These are phyloP conservation scores for Isatis tinctoria DNA, from an alignment of 345 rosid genomes.

Conservation along the genomic window DNA sequence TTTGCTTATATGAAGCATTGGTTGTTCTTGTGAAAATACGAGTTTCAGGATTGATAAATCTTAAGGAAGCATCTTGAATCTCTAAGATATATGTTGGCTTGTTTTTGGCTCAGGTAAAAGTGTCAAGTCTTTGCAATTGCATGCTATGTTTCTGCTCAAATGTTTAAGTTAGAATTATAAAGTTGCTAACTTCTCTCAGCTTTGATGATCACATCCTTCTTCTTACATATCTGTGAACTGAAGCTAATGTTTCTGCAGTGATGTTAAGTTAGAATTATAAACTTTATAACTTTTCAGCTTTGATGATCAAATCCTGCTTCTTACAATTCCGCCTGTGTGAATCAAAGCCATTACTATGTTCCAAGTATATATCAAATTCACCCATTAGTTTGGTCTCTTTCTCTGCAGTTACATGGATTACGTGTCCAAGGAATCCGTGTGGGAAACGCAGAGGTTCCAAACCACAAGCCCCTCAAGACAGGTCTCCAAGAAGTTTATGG, in stretches of 20 bases:
- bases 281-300: neutral
- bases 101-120: neutral
- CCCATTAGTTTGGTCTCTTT: neutral
- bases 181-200: neutral
- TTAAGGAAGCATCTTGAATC: neutral
- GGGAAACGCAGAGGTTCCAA: constrained; percentile 66
- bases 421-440: constrained; percentile 55
- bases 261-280: neutral
- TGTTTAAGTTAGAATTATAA: neutral
- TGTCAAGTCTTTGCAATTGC: neutral
- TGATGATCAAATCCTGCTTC: neutral
- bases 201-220: neutral
- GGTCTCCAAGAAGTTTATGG: constrained; percentile 76
- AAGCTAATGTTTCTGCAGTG: too few relatives aligned
- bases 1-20: neutral
- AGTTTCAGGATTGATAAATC: neutral
- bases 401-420: constrained; percentile 43
- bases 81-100: neutral
- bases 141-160: neutral
- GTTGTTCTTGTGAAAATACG: neutral
- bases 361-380: neutral
- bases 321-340: neutral
- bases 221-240: neutral
- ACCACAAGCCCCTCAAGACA: constrained; percentile 45
- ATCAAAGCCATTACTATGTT: neutral